Percentiles rank a stretch among this genome's conserved stretches.
Conservation (phyloP, 1,284 basidiomycete species). For the Tilletia indica region DNA sequence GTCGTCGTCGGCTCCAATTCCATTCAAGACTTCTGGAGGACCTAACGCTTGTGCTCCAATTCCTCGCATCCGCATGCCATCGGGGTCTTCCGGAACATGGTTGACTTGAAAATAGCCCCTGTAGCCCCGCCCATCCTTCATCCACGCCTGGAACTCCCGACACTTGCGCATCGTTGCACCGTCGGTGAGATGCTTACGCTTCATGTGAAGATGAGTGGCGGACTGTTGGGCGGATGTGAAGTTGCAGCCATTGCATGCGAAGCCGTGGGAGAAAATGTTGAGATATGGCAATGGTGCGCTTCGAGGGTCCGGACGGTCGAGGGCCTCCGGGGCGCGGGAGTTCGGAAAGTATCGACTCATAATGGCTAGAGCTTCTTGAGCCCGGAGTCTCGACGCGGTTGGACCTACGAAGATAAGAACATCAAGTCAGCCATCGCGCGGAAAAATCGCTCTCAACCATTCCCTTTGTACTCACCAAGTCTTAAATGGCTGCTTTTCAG, state of each 20-base stretch:
- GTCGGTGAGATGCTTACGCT: background rate
- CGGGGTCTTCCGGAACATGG: background rate
- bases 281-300: background rate
- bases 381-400: background rate
- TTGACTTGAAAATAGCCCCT: conserved; percentile 14
- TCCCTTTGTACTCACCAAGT: background rate
- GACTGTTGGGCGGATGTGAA: conserved; percentile 6
- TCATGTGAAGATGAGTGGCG: background rate
- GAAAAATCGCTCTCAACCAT: background rate
- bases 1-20: background rate
- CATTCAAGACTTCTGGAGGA: background rate
- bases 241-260: conserved; percentile 7
- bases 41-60: background rate
- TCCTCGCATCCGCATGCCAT: background rate
- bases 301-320: background rate
- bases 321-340: background rate
- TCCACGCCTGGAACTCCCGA: conserved; percentile 10
- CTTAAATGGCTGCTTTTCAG: background rate
- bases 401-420: background rate
- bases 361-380: background rate
- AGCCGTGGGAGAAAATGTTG: conserved; percentile 8
- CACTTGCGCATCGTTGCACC: conserved; percentile 6
- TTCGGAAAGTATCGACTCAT: conserved; percentile 2
- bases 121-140: conserved; percentile 5
- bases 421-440: too few species aligned